Evolutionary conservation across 305 asterid genomes (phyloP).

Genomic region (Nicotiana rustica): DNA sequence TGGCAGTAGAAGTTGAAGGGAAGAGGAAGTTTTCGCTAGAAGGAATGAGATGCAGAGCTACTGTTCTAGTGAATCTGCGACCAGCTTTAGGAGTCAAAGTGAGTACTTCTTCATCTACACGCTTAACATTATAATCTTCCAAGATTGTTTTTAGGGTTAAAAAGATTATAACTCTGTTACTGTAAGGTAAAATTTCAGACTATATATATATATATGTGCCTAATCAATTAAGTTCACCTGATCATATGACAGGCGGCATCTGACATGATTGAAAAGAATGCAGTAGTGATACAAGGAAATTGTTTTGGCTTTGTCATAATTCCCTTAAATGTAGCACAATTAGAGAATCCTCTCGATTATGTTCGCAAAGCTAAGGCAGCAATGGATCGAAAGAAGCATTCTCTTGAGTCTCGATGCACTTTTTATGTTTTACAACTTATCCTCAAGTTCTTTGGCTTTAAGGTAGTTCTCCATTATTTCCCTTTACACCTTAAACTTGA

Average conservation of each 20-base stretch:
- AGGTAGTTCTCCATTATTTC: slow-evolving; percentile 29
- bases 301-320: slow-evolving; percentile 46
- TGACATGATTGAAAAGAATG: slow-evolving; percentile 46
- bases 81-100: slow-evolving; percentile 50
- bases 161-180: neutral
- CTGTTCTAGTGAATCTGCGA: slow-evolving; percentile 40
- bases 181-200: neutral
- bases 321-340: slow-evolving; percentile 41
- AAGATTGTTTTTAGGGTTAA: neutral
- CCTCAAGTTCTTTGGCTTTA: slow-evolving; percentile 43
- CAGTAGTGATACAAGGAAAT: slow-evolving; percentile 42
- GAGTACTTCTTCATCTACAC: neutral
- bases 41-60: slow-evolving; percentile 30
- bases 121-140: neutral
- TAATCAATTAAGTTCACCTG: neutral
- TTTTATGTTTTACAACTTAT: slow-evolving; percentile 29
- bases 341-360: slow-evolving; percentile 47
- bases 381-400: slow-evolving; percentile 43
- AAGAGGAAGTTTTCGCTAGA: neutral
- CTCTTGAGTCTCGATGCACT: slow-evolving; percentile 44
- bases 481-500: no score
- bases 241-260: slow-evolving; percentile 30
- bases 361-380: slow-evolving; percentile 46
- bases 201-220: neutral
- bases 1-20: neutral